Conservation (phyloP, 2,329 filamentous ascomycete species). For the Aspergillus vadensis region DNA sequence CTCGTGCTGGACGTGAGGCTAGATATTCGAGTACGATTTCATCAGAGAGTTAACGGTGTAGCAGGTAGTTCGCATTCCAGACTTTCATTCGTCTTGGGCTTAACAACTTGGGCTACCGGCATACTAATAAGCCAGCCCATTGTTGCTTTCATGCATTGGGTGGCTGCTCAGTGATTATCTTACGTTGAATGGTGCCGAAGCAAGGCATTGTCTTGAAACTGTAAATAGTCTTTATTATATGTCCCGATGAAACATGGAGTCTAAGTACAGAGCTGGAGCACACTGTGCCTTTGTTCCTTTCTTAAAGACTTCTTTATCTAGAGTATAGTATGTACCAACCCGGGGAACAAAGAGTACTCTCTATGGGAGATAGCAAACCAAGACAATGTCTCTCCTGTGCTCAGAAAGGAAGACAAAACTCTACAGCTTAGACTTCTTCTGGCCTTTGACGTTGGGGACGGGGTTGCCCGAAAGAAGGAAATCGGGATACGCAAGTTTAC, state of each 20-base stretch:
- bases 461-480: conserved; percentile 57
- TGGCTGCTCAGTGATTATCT: too few species aligned
- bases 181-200: neutral
- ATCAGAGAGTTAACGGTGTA: too few species aligned
- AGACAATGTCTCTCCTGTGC: neutral
- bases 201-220: neutral
- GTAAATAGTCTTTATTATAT: neutral
- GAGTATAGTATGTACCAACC: neutral
- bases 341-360: neutral
- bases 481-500: conserved; percentile 57
- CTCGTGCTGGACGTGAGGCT: too few species aligned
- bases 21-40: too few species aligned
- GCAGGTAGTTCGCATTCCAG: too few species aligned
- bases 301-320: neutral
- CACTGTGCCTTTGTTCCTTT: neutral
- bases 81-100: too few species aligned
- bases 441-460: conserved; percentile 60
- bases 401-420: neutral
- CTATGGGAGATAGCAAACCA: neutral
- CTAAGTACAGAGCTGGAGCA: neutral
- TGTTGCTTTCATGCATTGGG: too few species aligned
- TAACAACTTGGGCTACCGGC: too few species aligned
- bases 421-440: conserved; percentile 59
- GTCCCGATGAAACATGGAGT: neutral
- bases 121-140: too few species aligned